A percentile compares a stretch with the other conserved stretches of the same genome.
phyloP scores from a whole-genome alignment of 208 protist genomes.

The Endotrypanum monterogeii region DNA sequence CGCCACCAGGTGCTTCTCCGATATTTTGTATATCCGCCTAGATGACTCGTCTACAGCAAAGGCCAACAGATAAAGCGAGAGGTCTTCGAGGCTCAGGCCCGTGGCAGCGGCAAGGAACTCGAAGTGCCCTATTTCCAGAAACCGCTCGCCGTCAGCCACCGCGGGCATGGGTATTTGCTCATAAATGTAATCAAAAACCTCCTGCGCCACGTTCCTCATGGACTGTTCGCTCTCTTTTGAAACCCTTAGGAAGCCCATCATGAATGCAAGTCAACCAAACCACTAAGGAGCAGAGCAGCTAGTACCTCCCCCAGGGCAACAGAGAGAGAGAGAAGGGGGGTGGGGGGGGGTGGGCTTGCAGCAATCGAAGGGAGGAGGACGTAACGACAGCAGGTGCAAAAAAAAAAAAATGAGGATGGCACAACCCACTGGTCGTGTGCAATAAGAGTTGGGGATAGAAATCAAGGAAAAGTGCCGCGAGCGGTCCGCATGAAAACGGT shows the following conservation, averaged over 20 bases:
- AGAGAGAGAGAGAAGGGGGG: neutral
- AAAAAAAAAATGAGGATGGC: no score
- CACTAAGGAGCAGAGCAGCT: no score
- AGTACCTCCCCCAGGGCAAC: neutral
- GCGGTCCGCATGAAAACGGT: no score
- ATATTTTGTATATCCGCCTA: constrained; percentile 41
- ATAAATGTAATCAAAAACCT: constrained; percentile 42
- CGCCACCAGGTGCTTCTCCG: constrained; percentile 49
- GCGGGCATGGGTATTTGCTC: constrained; percentile 8
- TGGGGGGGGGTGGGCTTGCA: neutral
- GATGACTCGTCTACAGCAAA: constrained; percentile 40
- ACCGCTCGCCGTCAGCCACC: constrained; percentile 20
- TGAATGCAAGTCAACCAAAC: neutral
- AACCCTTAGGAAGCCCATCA: constrained; percentile 23
- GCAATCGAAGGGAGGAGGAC: neutral
- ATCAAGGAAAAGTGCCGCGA: no score
- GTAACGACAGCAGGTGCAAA: no score
- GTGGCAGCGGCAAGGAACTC: constrained; percentile 43
- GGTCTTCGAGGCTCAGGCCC: constrained; percentile 53
- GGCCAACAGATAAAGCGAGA: constrained; percentile 68
- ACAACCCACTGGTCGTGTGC: no score
- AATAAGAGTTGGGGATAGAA: no score
- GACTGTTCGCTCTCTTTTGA: constrained; percentile 3
- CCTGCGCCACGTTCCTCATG: constrained; percentile 16
- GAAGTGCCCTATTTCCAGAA: constrained; percentile 51